Conservation (phyloP, 345 rosid species). For the Salix suchowensis region DNA sequence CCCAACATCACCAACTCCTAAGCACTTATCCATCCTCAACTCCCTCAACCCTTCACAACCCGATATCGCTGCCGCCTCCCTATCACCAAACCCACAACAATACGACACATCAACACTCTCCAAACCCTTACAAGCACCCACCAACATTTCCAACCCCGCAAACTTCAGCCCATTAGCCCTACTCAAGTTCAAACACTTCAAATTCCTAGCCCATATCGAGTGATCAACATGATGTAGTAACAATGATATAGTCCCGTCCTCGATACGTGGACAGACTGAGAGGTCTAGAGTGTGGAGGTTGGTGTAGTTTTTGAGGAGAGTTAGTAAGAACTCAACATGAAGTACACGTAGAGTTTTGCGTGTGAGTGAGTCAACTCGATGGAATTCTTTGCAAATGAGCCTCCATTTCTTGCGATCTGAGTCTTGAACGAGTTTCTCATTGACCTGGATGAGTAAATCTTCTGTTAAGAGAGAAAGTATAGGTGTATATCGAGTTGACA, state of each 20-base stretch:
- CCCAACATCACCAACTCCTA: constrained; percentile 78
- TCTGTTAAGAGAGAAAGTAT: constrained; percentile 51
- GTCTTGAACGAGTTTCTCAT: constrained; percentile 35
- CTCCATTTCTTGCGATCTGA: constrained; percentile 66
- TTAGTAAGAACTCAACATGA: constrained; percentile 55
- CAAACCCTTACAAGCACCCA: constrained; percentile 47
- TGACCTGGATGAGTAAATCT: constrained; percentile 60
- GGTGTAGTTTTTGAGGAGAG: constrained; percentile 46
- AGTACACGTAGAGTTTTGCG: constrained; percentile 58
- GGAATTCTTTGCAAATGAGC: constrained; percentile 66
- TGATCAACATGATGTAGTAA: constrained; percentile 23
- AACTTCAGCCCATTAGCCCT: constrained; percentile 59
- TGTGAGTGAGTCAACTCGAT: constrained; percentile 53
- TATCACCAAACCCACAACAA: constrained; percentile 64
- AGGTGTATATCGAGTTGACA: constrained; percentile 26
- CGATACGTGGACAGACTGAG: constrained; percentile 70
- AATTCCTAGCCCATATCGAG: constrained; percentile 31
- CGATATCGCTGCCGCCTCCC: constrained; percentile 88
- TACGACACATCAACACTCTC: constrained; percentile 74
- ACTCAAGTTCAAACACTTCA: constrained; percentile 53
- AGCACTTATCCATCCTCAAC: constrained; percentile 75
- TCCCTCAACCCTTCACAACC: constrained; percentile 52
- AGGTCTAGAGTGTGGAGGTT: constrained; percentile 59
- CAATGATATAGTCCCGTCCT: constrained; percentile 50
- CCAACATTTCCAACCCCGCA: constrained; percentile 55